A percentile compares a stretch with the other conserved stretches of the same genome.
Conservation (phyloP, 1,284 basidiomycete species). For the Ceratobasidium sp. region DNA sequence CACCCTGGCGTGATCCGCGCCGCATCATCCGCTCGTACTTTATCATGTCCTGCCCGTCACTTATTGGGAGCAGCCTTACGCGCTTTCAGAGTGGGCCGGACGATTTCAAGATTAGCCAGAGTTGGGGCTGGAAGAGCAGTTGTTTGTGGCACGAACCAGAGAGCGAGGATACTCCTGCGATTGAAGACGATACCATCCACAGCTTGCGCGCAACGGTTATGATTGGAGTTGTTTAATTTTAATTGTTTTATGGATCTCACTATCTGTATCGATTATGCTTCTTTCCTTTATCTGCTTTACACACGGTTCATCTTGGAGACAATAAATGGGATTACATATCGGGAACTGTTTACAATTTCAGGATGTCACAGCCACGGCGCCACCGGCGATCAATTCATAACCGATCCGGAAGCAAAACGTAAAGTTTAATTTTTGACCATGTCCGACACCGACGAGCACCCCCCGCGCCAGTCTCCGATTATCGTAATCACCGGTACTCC, state of each 20-base stretch:
- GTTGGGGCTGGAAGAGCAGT: slow-evolving; percentile 86
- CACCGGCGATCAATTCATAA: slow-evolving; percentile 25
- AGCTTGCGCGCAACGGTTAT: slow-evolving; percentile 80
- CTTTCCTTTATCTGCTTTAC: background rate
- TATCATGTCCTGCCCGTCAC: slow-evolving; percentile 83
- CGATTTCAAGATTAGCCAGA: slow-evolving; percentile 82
- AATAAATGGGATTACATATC: background rate
- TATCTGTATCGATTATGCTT: slow-evolving; percentile 35
- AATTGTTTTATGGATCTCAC: slow-evolving; percentile 19
- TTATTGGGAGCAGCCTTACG: slow-evolving; percentile 85
- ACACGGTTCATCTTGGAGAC: background rate
- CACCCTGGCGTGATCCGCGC: slow-evolving; percentile 83
- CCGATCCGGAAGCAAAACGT: slow-evolving; percentile 37
- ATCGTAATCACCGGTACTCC: slow-evolving; percentile 95
- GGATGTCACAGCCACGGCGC: slow-evolving; percentile 39
- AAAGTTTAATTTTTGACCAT: slow-evolving; percentile 35
- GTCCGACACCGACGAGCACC: slow-evolving; percentile 37
- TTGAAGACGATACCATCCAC: slow-evolving; percentile 51
- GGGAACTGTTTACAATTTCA: slow-evolving; percentile 23
- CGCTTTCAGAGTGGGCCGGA: slow-evolving; percentile 90
- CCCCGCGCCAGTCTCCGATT: slow-evolving; percentile 66
- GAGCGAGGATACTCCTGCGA: slow-evolving; percentile 63
- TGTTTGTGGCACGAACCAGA: slow-evolving; percentile 59
- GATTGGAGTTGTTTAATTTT: slow-evolving; percentile 73
- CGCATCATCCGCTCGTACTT: slow-evolving; percentile 81